Evolutionary conservation across 495 filamentous ascomycete genomes (phyloP).

Genomic region (Penicilliopsis zonata): DNA sequence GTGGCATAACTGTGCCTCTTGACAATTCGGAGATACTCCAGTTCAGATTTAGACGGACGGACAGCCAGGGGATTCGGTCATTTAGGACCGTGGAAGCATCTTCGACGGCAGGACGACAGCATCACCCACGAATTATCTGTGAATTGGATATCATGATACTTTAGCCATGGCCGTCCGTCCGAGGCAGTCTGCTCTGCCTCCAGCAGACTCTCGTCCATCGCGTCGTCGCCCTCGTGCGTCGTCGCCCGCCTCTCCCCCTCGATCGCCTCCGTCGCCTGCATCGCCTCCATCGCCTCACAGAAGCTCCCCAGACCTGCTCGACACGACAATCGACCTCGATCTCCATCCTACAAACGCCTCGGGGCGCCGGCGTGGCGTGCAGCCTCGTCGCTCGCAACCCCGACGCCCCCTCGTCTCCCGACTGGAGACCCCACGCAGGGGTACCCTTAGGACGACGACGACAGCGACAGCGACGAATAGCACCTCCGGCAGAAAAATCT

Average conservation of each 20-base stretch:
- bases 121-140: too few species aligned
- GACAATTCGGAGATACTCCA: too few species aligned
- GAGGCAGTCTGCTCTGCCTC: slow-evolving; percentile 19
- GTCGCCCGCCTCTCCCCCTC: slow-evolving; percentile 1
- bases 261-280: slow-evolving; percentile 3
- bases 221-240: slow-evolving; percentile 6
- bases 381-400: slow-evolving; percentile 5
- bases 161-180: slow-evolving; percentile 27
- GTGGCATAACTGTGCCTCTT: too few species aligned
- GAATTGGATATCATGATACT: too few species aligned
- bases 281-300: not conserved
- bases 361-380: slow-evolving; percentile 3
- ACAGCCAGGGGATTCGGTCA: too few species aligned
- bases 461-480: too few species aligned
- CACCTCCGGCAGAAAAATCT: not conserved
- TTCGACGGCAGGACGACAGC: too few species aligned
- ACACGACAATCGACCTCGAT: slow-evolving; percentile 12
- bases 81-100: too few species aligned
- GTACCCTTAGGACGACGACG: too few species aligned
- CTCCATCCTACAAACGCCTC: not conserved
- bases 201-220: slow-evolving; percentile 19
- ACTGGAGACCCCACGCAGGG: slow-evolving; percentile 11
- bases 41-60: too few species aligned
- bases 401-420: slow-evolving; percentile 11
- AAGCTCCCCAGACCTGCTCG: slow-evolving; percentile 22